Evolutionary conservation across 495 filamentous ascomycete genomes (phyloP), one percentile per base, ranked within the genome.

Genomic region (Xylaria telfairii): DNA sequence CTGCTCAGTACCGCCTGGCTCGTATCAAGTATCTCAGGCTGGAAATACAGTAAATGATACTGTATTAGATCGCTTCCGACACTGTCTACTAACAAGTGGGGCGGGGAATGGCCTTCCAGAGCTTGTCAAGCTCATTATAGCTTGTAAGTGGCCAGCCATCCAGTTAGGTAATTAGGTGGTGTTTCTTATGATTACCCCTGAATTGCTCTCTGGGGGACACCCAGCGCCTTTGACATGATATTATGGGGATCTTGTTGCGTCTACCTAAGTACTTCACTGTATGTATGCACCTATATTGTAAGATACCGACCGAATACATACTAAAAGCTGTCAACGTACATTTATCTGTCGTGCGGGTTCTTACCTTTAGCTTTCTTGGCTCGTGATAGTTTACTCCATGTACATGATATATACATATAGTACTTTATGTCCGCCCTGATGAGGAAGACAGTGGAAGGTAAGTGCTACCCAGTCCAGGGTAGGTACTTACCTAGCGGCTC

Each of bases 181-280:
- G 51, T 54, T 54, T 54, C 51, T 54, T 54, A 30, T 54, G 28
- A 37, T 37, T 59, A 59, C 56, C 56, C 56, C 56, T 59, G 32
- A 59, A 59, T 59, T 21, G 3, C 7, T 19, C 26, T 30, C 49
- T 53, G n/a, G n/a, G n/a, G 24, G 26, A 28, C 32, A 37, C 49
- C 49, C 10, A 21, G 44, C n/a, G 17, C 8, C 44, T 46, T 4
- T 46, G 44, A 9, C 10, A 3, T 49, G 46, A 49, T 49, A 49
- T 47, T n/a, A n/a, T 17, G 46, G 46, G 46, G n/a, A 49, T 19
- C 49, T 53, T 19, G 17, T 9, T 46, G 3, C 0, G 5, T 4
- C 19, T 46, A 46, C 3, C 4, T 46, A 46, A 1, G 0, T 4
- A n/a, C 5, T 53, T 53, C 49, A 53, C 12, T 17, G 4, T 21